Evolutionary conservation across 768 basidiomycete species (phyloP).

Genomic region (Termitomyces sp.): DNA sequence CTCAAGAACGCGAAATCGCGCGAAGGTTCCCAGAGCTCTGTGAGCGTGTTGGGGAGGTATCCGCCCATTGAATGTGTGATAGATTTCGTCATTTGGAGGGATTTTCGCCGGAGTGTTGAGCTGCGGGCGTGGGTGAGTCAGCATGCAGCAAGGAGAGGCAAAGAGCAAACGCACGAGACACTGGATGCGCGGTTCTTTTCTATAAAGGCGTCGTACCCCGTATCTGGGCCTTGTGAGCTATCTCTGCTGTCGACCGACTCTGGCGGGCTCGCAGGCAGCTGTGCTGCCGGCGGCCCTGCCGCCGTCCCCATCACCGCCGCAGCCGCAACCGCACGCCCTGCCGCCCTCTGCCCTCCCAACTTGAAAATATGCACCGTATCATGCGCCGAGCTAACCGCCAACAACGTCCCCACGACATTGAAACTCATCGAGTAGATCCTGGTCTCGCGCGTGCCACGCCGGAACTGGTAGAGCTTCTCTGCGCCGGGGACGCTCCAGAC

Average conservation of each 20-base stretch:
- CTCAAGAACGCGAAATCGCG: conserved; percentile 91
- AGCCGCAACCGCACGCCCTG: too few species aligned
- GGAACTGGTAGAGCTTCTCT: conserved; percentile 93
- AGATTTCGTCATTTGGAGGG: conserved; percentile 70
- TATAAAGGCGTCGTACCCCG: conserved; percentile 84
- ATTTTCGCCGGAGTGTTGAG: conserved; percentile 62
- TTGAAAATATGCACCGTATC: conserved; percentile 98
- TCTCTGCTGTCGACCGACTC: conserved; percentile 48
- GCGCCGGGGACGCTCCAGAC: conserved; percentile 91
- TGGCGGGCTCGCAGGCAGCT: conserved; percentile 51
- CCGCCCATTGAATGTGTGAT: conserved; percentile 79
- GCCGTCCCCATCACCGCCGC: too few species aligned
- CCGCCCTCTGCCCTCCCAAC: conserved; percentile 40
- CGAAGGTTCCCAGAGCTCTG: conserved; percentile 96
- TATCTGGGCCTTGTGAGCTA: conserved; percentile 58
- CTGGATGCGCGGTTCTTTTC: conserved; percentile 62
- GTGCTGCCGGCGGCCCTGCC: conserved; percentile 13
- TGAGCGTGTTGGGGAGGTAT: conserved; percentile 83
- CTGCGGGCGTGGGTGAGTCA: conserved; percentile 14
- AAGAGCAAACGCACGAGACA: conserved; percentile 45
- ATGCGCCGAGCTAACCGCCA: conserved; percentile 88
- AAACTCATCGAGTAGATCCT: conserved; percentile 81
- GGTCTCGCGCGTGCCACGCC: conserved; percentile 84
- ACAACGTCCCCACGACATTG: conserved; percentile 76
- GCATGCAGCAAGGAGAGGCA: rapidly evolving